A percentile compares a stretch with the other conserved stretches of the same genome.
These are phyloP conservation scores for Sphaerulina musiva DNA, from an alignment of 2,329 filamentous ascomycete genomes.

Conservation along the genomic window DNA sequence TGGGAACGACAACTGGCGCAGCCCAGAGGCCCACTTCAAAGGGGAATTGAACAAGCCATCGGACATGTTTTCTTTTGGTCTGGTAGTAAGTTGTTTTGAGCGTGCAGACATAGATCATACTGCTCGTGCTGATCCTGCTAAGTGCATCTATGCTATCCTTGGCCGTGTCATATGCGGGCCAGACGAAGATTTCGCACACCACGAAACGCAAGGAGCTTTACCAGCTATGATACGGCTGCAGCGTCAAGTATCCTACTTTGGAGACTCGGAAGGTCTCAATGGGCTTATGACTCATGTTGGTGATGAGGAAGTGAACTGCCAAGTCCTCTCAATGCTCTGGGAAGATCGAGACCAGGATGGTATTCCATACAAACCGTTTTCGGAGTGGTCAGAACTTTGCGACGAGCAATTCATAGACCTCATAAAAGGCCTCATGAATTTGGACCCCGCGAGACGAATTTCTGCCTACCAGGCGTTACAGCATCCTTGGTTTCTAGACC, in stretches of 20 bases:
- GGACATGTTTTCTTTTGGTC: slow-evolving; percentile 31
- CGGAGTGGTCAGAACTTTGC: background rate
- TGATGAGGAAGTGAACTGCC: slow-evolving; percentile 30
- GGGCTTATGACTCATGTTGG: slow-evolving; percentile 33
- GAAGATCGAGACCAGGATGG: slow-evolving; percentile 8
- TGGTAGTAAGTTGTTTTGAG: slow-evolving; percentile 16
- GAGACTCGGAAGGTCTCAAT: slow-evolving; percentile 24
- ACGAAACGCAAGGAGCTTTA: slow-evolving; percentile 23
- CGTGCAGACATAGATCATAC: background rate
- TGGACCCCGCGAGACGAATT: slow-evolving; percentile 3
- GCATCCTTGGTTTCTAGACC: slow-evolving; percentile 1
- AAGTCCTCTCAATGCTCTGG: slow-evolving; percentile 23
- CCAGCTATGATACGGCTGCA: slow-evolving; percentile 27
- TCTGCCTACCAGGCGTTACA: slow-evolving; percentile 1
- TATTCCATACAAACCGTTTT: slow-evolving; percentile 2
- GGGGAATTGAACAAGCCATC: slow-evolving; percentile 29
- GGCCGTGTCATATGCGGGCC: slow-evolving; percentile 26
- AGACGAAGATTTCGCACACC: slow-evolving; percentile 26
- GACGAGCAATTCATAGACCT: slow-evolving; percentile 3
- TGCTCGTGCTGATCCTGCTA: background rate
- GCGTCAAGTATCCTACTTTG: slow-evolving; percentile 32
- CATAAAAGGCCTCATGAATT: background rate
- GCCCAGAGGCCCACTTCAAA: slow-evolving; percentile 30
- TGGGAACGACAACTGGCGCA: slow-evolving; percentile 33
- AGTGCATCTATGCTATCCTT: slow-evolving; percentile 19